A percentile compares a stretch with the other conserved stretches of the same genome.
Conservation (phyloP, 768 basidiomycete species). For the Boletus tylopilopsis region DNA sequence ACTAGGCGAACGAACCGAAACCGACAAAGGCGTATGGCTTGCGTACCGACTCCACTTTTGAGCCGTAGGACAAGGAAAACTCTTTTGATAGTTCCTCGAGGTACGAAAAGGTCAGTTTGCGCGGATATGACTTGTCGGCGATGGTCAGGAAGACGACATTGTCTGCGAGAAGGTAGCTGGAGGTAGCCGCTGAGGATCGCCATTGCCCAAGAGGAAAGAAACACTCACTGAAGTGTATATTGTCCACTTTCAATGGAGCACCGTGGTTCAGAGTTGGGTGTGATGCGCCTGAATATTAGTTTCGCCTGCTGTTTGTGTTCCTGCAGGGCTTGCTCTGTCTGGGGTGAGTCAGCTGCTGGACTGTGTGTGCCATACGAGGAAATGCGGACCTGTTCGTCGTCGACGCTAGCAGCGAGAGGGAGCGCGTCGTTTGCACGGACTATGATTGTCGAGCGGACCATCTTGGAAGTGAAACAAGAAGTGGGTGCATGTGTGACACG, state of each 20-base stretch:
- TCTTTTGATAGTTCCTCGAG: conserved; percentile 97
- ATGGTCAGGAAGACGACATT: conserved; percentile 95
- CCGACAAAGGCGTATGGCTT: conserved; percentile 99
- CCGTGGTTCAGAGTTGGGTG: conserved; percentile 88
- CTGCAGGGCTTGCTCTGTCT: conserved; percentile 92
- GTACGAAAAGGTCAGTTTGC: conserved; percentile 96
- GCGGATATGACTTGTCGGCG: conserved; percentile 94
- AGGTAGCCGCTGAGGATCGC: conserved; percentile 10
- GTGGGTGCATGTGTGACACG: not conserved
- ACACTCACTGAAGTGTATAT: conserved; percentile 91
- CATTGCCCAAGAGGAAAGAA: not conserved
- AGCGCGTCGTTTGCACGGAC: conserved; percentile 84
- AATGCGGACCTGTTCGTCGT: conserved; percentile 84
- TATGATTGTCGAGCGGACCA: conserved; percentile 87
- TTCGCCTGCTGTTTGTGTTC: conserved; percentile 99
- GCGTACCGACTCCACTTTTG: conserved; percentile 86
- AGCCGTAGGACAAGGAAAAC: conserved; percentile 87
- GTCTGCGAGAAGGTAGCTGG: conserved; percentile 89
- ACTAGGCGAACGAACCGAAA: conserved; percentile 66
- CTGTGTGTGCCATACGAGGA: not conserved
- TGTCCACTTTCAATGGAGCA: conserved; percentile 96
- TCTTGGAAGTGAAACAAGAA: conserved; percentile 25
- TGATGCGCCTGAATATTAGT: conserved; percentile 91
- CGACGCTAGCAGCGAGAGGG: conserved; percentile 92
- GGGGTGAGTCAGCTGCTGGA: conserved; percentile 5